Conservation (phyloP, 2,329 filamentous ascomycete genomes). For the Monilinia polystroma region DNA sequence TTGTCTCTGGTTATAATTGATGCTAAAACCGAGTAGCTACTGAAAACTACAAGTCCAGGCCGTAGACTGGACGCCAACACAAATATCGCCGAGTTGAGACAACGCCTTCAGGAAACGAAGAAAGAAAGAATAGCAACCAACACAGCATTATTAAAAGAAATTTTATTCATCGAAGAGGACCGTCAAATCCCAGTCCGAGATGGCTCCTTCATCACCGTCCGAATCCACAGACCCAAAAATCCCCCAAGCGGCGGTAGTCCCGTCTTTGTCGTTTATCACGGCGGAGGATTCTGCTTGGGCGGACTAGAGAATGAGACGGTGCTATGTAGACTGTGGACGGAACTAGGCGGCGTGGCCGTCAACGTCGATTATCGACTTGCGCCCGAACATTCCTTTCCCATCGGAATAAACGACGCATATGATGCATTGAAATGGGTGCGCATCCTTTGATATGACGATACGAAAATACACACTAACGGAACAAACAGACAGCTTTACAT, state of each 20-base stretch:
- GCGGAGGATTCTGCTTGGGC: conserved; percentile 42
- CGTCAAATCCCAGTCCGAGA: conserved; percentile 33
- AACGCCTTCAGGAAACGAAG: background rate
- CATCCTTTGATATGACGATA: background rate
- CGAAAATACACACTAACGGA: background rate
- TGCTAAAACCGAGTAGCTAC: conserved; percentile 1
- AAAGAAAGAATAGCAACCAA: background rate
- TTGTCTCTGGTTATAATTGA: no score
- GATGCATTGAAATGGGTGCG: conserved; percentile 48
- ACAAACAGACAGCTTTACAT: conserved; percentile 3
- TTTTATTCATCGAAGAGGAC: conserved; percentile 31
- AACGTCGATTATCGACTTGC: conserved; percentile 48
- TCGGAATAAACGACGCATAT: conserved; percentile 46
- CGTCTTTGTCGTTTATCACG: conserved; percentile 42
- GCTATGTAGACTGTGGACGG: conserved; percentile 40
- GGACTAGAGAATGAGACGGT: conserved; percentile 40
- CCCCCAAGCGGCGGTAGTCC: conserved; percentile 33
- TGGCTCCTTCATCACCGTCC: conserved; percentile 29
- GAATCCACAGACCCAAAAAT: conserved; percentile 31
- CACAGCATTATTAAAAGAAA: background rate
- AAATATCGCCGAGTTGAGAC: background rate
- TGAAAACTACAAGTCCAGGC: background rate
- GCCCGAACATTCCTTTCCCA: conserved; percentile 49
- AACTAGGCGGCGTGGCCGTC: conserved; percentile 44
- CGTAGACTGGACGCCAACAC: background rate